Base-by-base conservation (phyloP, 2,329 filamentous ascomycete genomes). In the Colletotrichum incanum region DNA sequence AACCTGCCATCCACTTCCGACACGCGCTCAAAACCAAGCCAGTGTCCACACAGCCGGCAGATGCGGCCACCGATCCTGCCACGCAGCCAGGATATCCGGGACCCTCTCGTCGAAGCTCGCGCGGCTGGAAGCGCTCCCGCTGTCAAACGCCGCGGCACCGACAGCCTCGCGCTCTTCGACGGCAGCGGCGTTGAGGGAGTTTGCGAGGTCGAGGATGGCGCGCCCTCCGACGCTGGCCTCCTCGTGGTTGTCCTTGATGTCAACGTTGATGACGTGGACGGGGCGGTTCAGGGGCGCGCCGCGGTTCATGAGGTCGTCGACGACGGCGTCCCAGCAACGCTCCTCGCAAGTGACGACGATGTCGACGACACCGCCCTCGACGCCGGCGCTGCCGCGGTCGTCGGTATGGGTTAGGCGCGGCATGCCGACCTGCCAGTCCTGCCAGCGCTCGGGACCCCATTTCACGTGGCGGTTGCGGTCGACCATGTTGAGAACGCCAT, bases 231-330 rank as follows among this genome's bases (percentile, higher is more conserved):
- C 89, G 28, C 96, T 87, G 0, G 96, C 96, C 82, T 99, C 96
- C 81, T 99, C 96, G 79, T 98, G 96, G 79, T 98, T 99, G 83
- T 99, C 96, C 82, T 93, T 96, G 79, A 99, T 99, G 80, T 99
- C 96, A 66, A 99, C 93, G 78, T 99, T 99, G 86, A 99, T 97
- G 68, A 99, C 94, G 80, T 99, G 96, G 0, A 99, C 96, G 0
- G 96, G 95, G 2, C 94, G 88, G 81, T 99, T 99, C 69, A 99
- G 86, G 4, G 94, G 93, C 0, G 93, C 91, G 9, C 96, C 96
- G 74, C 97, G 90, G 77, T 91, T 93, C 74, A 98, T 90, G 64
- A 99, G 86, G 80, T 99, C 96, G 78, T 99, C 96, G 14, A 99
- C 89, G 43, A 99, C 96, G 5, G 96, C 95, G 82, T 99, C 96